Evolutionary conservation across 257 asterid species (phyloP).

Genomic region (Solanum raphanifolium): DNA sequence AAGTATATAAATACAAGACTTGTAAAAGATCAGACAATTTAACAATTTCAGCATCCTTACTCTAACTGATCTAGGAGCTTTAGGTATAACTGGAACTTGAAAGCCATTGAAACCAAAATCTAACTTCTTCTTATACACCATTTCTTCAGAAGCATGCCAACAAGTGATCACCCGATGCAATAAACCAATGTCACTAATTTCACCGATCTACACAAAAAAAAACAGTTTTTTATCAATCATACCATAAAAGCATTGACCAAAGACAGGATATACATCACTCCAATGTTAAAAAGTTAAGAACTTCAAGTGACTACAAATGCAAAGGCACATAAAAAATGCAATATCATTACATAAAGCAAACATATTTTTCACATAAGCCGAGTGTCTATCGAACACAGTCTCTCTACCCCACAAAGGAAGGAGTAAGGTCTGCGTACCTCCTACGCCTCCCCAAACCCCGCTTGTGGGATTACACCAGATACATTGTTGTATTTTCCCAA

Average conservation of each 20-base stretch:
- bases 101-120: conserved; percentile 38
- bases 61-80: conserved; percentile 72
- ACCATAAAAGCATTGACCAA: neutral
- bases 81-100: conserved; percentile 47
- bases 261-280: neutral
- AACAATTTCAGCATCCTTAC: conserved; percentile 23
- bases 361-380: neutral
- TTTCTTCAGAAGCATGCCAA: conserved; percentile 51
- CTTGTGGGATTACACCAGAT: neutral
- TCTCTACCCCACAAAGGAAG: neutral
- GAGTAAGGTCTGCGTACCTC: neutral
- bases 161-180: neutral
- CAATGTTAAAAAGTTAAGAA: neutral
- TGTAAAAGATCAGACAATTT: conserved; percentile 3
- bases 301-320: neutral
- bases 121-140: conserved; percentile 60
- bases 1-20: neutral
- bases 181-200: neutral
- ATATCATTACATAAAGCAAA: neutral
- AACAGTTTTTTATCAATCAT: neutral
- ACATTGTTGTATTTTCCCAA: neutral
- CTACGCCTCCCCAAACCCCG: neutral
- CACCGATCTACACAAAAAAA: neutral
- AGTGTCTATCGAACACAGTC: neutral
- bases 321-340: neutral